Conservation (phyloP, 305 asterid genomes). For the Rubia occidens region DNA sequence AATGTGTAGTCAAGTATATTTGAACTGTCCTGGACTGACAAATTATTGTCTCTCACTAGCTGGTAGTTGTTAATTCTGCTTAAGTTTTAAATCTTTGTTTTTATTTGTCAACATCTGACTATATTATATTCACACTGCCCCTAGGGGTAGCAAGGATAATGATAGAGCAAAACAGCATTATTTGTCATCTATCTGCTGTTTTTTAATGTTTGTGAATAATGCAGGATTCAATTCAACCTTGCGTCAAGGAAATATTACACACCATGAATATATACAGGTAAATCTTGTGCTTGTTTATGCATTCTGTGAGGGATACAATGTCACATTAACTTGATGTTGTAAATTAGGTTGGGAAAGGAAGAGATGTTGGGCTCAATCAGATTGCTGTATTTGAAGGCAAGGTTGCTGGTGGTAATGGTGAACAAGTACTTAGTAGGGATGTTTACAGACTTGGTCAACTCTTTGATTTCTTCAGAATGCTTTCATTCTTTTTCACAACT, state of each 20-base stretch:
- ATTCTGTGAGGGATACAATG: constrained; percentile 14
- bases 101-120: background rate
- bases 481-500: constrained; percentile 88
- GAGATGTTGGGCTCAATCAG: constrained; percentile 98
- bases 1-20: background rate
- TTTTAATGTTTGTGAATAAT: constrained; percentile 18
- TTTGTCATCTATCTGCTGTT: background rate
- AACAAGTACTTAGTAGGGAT: constrained; percentile 97
- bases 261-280: constrained; percentile 98
- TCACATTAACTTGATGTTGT: constrained; percentile 12
- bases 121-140: background rate
- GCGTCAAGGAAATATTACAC: constrained; percentile 95
- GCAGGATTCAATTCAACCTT: constrained; percentile 93
- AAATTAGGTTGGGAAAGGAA: constrained; percentile 84
- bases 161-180: no score
- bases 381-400: constrained; percentile 96
- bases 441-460: constrained; percentile 95
- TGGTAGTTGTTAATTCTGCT: background rate
- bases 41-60: background rate
- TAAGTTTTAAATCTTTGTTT: background rate
- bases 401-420: constrained; percentile 99
- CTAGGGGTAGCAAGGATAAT: background rate
- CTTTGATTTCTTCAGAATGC: constrained; percentile 92
- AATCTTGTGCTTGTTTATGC: constrained; percentile 8
- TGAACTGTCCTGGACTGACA: background rate